phyloP scores from a whole-genome alignment of 305 asterid genomes.

The Fraxinus nigra region DNA sequence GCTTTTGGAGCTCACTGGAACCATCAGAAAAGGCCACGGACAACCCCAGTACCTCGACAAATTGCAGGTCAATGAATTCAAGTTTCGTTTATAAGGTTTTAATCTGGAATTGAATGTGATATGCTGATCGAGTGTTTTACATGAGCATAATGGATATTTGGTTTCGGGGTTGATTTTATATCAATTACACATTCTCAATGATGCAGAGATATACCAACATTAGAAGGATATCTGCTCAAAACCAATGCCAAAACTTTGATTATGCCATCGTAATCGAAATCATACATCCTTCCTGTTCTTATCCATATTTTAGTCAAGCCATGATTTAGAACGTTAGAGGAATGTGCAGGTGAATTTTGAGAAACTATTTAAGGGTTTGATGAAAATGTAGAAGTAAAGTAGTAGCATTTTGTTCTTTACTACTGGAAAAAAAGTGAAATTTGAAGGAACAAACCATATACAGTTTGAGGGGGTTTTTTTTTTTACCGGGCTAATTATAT shows the following conservation, averaged over 20 bases:
- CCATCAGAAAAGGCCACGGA: constrained; percentile 90
- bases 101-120: not conserved
- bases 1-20: constrained; percentile 93
- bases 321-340: not conserved
- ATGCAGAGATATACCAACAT: constrained; percentile 4
- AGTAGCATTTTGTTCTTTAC: not conserved
- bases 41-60: constrained; percentile 98
- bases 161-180: not conserved
- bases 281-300: not conserved
- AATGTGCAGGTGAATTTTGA: not conserved
- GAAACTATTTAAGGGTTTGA: not conserved
- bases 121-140: not conserved
- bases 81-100: not conserved
- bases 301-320: not conserved
- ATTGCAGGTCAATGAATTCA: constrained; percentile 59
- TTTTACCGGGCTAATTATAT: not conserved
- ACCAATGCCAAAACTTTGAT: constrained; percentile 5
- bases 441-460: not conserved
- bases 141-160: not conserved
- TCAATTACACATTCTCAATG: not conserved
- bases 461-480: constrained; percentile 1
- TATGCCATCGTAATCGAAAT: not conserved
- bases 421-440: not conserved
- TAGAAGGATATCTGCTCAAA: not conserved
- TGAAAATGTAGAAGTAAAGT: constrained; percentile 13